Evolutionary conservation across 805 yeast species (phyloP), one percentile per base, ranked within the genome.

Genomic region (Candida verbasci): DNA sequence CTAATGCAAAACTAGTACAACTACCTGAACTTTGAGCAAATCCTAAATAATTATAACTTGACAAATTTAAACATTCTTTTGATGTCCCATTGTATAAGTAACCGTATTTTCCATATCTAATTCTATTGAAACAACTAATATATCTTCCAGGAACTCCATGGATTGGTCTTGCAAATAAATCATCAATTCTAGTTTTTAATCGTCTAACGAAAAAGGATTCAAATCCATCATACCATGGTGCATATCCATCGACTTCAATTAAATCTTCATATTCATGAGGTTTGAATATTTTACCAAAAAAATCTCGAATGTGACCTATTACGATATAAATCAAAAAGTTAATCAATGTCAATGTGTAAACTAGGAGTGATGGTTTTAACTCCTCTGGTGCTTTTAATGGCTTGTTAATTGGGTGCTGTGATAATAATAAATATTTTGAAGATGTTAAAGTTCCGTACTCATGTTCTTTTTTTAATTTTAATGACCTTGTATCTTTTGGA

Each of bases 91-190:
- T 77, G 53, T 82, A 86, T 24, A 78, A 71, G 55, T 82, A 86
- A 26, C 70, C 68, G 53, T 79, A 78, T 50, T 75, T 74, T 47
- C 82, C 82, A 31, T 72, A 70, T n/a, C 88, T 72, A 22, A 68
- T 62, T 49, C 98, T 78, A 50, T 87, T 89, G 50, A 82, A 80
- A 50, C 95, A 82, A 39, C 80, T 76, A 49, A 91, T 79, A 52
- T 70, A 82, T 58, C 99, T 78, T 18, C 99, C 99, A 1, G 99
- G 97, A 15, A 91, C 97, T 34, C 97, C 97, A 41, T 85, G 83
- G n/a, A 94, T 86, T 29, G 96, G 96, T 56, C 96, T 79, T 2
- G 94, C 86, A 59, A 93, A 93, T 60, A 96, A 87, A 62, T 91
- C 97, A 56, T 86, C 95, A 41, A 93, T 76, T 61, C 96, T 83